Conservation (phyloP, 306 rosid species). For the Hippophae gyantsensis region DNA sequence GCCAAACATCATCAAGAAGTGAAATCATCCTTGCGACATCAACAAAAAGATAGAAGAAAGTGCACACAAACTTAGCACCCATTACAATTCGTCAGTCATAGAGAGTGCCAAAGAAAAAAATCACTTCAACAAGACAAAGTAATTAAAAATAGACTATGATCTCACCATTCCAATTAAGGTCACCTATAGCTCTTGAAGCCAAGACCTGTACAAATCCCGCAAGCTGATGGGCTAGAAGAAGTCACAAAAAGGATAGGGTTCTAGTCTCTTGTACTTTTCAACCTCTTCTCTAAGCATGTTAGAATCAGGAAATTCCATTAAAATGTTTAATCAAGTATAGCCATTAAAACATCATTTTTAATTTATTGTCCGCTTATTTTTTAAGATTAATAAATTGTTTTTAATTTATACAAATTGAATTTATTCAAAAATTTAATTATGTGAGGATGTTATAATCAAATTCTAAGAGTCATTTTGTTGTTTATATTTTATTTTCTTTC, state of each 20-base stretch:
- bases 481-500: no score
- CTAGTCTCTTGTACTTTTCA: conserved; percentile 88
- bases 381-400: no score
- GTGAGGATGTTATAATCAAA: no score
- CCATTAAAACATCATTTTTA: no score
- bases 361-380: no score
- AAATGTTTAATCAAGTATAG: no score
- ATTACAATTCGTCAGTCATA: background rate
- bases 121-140: background rate
- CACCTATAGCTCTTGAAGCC: conserved; percentile 93
- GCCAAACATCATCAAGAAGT: no score
- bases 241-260: conserved; percentile 89
- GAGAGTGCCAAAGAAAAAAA: background rate
- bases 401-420: no score
- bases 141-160: conserved; percentile 6
- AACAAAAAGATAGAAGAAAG: no score
- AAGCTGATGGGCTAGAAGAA: conserved; percentile 97
- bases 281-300: conserved; percentile 72
- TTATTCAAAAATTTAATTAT: no score
- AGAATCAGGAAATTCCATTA: conserved; percentile 17
- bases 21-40: no score
- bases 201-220: conserved; percentile 94
- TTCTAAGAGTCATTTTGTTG: no score
- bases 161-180: conserved; percentile 87
- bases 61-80: background rate